Evolutionary conservation across 1,139 yeast genomes (phyloP).

Genomic region (Zygoascus sp.): DNA sequence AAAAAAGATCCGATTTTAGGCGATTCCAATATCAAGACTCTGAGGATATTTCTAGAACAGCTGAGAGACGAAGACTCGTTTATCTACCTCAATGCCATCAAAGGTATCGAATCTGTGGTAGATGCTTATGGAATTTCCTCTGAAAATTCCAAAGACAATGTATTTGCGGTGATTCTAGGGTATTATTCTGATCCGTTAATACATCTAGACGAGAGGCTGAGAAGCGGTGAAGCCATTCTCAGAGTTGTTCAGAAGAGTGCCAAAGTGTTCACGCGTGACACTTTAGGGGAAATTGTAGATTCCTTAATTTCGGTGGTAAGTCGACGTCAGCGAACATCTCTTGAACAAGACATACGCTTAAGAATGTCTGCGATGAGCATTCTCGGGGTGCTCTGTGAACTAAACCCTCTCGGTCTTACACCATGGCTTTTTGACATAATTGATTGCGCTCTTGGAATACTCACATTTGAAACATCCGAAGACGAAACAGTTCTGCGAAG

Average conservation of each 20-base stretch:
- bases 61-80: conserved; percentile 80
- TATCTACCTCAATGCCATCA: conserved; percentile 76
- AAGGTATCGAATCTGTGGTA: conserved; percentile 62
- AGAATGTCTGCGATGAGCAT: conserved; percentile 86
- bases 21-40: conserved; percentile 37
- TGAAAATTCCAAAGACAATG: conserved; percentile 21
- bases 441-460: conserved; percentile 72
- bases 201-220: conserved; percentile 58
- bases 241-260: conserved; percentile 52
- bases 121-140: conserved; percentile 38
- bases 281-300: conserved; percentile 36
- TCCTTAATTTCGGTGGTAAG: conserved; percentile 42
- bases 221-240: conserved; percentile 75
- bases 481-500: conserved; percentile 61
- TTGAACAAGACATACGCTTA: conserved; percentile 49
- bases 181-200: conserved; percentile 40
- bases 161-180: conserved; percentile 41
- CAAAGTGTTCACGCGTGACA: conserved; percentile 44
- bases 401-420: conserved; percentile 52
- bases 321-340: conserved; percentile 27
- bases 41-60: conserved; percentile 60
- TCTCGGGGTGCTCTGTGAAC: conserved; percentile 58
- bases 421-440: conserved; percentile 50
- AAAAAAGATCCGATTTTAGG: conserved; percentile 49
- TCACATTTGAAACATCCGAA: conserved; percentile 50